Evolutionary conservation across 2,329 filamentous ascomycete species (phyloP), one percentile per base, ranked within the genome.

Genomic region (Trematosphaeria pertusa): DNA sequence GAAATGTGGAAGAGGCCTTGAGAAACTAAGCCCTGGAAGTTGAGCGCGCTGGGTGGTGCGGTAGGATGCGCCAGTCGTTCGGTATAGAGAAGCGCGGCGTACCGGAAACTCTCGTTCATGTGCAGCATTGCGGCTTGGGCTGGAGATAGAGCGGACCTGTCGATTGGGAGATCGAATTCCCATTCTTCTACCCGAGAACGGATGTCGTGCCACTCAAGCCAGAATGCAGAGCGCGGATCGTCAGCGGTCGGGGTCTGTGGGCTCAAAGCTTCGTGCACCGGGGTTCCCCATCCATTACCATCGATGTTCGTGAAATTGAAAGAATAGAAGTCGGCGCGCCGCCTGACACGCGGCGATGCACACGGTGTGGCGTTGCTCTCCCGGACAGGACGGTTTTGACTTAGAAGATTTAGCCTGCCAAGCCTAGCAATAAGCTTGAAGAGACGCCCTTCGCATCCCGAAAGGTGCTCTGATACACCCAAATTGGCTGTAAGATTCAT

Each of bases 41-140:
- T 88, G 59, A 85, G 83, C 63, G 92, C 83, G 12, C 81, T 82
- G 0, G 89, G 88, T 2, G 90, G 84, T 2, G 89, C 76, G 45
- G 83, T 81, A 0, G 91, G 92, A 56, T 87, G 86, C 2, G 89
- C 91, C 18, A 97, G 83, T 4, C 92, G 88, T 75, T 96, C 91
- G 8, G 88, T 92, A 75, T 96, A 97, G 9, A 97, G 81, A 24
- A 97, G 80, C 0, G 91, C 92, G 0, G 91, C 87, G 70, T 94
- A 91, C 14, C 92, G 88, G 79, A 96, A 97, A 9, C 88, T 88
- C 70, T 96, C 91, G 15, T 89, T 95, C 39, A 96, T 87, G 61
- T 91, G 89, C 24, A 86, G 81, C 9, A 96, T 78, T 54, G 95
- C 91, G 17, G 85, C 74, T 67, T 94, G 88, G 6, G 80, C 79